These are phyloP conservation scores for Lithospermum erythrorhizon DNA, from an alignment of 257 asterid genomes.

Conservation along the genomic window DNA sequence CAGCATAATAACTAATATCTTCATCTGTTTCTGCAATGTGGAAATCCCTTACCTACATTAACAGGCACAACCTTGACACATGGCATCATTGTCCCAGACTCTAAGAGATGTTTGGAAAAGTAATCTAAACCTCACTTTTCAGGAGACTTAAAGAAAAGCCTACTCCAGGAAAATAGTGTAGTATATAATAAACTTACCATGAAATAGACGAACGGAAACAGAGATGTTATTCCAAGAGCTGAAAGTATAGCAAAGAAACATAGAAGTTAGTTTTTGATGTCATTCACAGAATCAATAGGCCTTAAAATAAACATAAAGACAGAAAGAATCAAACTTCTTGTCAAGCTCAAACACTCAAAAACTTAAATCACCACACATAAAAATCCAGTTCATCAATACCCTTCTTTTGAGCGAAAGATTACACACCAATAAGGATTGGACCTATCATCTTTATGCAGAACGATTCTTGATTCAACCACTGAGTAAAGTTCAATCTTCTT, in stretches of 20 bases:
- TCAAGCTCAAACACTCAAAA: background rate
- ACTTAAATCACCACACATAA: background rate
- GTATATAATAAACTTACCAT: slow-evolving; percentile 34
- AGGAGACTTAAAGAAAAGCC: background rate
- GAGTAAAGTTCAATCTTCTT: background rate
- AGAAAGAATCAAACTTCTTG: background rate
- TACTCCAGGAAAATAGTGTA: too few relatives aligned
- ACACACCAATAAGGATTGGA: background rate
- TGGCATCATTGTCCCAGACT: background rate
- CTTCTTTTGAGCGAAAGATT: background rate
- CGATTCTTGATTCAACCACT: background rate
- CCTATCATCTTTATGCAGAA: background rate
- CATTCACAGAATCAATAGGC: background rate
- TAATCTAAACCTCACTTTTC: background rate
- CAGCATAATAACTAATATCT: slow-evolving; percentile 35
- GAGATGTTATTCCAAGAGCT: slow-evolving; percentile 71
- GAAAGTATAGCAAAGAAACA: slow-evolving; percentile 11
- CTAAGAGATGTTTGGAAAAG: background rate
- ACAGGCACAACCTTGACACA: background rate
- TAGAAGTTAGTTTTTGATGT: background rate
- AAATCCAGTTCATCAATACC: background rate
- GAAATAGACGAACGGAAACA: slow-evolving; percentile 62
- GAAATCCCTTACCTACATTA: slow-evolving; percentile 28
- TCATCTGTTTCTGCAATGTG: slow-evolving; percentile 27
- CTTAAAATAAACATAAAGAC: background rate